These are phyloP conservation scores for Sporothrix dimorphospora DNA, from an alignment of 2,329 filamentous ascomycete genomes.

Conservation along the genomic window DNA sequence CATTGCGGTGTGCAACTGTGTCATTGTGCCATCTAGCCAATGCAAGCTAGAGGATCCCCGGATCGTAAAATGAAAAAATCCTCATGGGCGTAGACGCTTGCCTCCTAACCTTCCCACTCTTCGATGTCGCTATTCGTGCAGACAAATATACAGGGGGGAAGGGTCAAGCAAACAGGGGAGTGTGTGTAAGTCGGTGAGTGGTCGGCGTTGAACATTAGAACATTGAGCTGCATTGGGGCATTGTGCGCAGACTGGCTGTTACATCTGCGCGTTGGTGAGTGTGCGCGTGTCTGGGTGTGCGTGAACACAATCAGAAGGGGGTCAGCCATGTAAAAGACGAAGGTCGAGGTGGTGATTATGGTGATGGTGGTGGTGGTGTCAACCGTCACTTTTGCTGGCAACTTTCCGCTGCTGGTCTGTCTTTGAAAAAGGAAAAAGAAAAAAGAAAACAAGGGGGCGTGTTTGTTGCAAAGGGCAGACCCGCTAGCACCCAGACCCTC, in stretches of 20 bases:
- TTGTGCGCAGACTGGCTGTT: neutral
- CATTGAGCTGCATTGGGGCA: neutral
- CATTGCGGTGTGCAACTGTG: slow-evolving; percentile 32
- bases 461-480: slow-evolving; percentile 2
- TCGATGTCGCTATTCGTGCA: neutral
- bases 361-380: neutral
- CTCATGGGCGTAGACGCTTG: slow-evolving; percentile 9
- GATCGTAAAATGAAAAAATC: slow-evolving; percentile 29
- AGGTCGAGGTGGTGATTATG: neutral
- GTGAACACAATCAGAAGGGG: neutral
- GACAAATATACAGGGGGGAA: neutral
- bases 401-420: neutral
- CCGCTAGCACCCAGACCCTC: slow-evolving; percentile 17
- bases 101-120: neutral
- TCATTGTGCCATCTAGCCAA: slow-evolving; percentile 29
- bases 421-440: neutral
- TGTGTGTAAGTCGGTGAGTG: slow-evolving; percentile 12
- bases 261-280: neutral
- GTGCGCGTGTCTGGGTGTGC: slow-evolving; percentile 4
- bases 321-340: neutral
- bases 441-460: slow-evolving; percentile 4
- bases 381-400: neutral
- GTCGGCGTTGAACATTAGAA: neutral
- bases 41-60: slow-evolving; percentile 29
- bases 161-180: neutral